Percentiles rank a stretch among this genome's conserved stretches.
Conservation (phyloP, 2,329 filamentous ascomycete species). For the Rhinocladiella similis region DNA sequence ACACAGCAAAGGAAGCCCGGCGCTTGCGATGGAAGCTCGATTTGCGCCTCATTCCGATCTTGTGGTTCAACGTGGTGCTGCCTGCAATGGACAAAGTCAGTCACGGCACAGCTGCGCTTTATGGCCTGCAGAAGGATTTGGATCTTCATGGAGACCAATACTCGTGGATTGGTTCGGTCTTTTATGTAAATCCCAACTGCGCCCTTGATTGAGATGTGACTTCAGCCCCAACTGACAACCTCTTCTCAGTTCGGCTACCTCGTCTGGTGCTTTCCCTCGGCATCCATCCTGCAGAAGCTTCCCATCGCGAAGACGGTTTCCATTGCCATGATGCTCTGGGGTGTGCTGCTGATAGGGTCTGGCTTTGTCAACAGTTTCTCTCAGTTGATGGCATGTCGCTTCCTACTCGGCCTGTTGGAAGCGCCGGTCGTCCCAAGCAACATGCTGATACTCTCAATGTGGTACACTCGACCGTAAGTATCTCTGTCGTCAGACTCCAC, state of each 20-base stretch:
- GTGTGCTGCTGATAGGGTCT: constrained; percentile 47
- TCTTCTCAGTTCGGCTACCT: constrained; percentile 41
- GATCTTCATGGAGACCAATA: constrained; percentile 28
- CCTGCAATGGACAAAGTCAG: constrained; percentile 27
- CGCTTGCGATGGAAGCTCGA: constrained; percentile 45
- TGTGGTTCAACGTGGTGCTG: constrained; percentile 37
- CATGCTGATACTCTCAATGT: constrained; percentile 50
- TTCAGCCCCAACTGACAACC: too few relatives aligned
- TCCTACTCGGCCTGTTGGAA: constrained; percentile 45
- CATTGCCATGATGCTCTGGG: constrained; percentile 55
- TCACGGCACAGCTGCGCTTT: constrained; percentile 30
- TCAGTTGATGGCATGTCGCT: constrained; percentile 41
- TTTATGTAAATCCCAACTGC: constrained; percentile 19
- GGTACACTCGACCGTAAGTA: constrained; percentile 42
- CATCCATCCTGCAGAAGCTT: constrained; percentile 30
- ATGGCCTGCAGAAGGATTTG: constrained; percentile 28
- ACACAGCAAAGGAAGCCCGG: constrained; percentile 29
- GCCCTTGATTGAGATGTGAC: constrained; percentile 3
- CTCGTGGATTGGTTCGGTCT: constrained; percentile 31
- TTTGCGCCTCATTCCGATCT: constrained; percentile 41
- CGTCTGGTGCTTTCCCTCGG: constrained; percentile 32
- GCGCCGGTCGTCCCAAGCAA: constrained; percentile 49
- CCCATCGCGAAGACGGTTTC: constrained; percentile 51
- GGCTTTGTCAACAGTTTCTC: constrained; percentile 39
- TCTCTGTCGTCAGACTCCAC: neutral